Base-by-base conservation (phyloP, 805 yeast species). In the Candida hungchunana region DNA sequence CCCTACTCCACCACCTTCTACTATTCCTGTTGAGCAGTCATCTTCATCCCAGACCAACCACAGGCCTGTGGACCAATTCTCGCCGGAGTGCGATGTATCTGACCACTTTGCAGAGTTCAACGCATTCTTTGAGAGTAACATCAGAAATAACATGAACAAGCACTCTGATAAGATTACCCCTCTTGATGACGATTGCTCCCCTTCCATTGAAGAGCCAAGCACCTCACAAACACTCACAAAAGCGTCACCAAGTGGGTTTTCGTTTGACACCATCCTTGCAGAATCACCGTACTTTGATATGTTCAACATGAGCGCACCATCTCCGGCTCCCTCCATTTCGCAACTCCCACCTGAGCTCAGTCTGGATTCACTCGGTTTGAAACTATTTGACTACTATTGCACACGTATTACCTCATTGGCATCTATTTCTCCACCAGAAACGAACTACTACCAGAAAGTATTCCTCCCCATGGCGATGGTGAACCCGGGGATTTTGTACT, bases 401-500 rank as follows among this genome's bases (percentile, higher is more conserved):
- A 61, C 70, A 21, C 63, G 63, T 33, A 61, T 75, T 21, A 73
- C 77, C 0, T 59, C 66, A 7, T 61, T 67, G 13, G 64, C 75
- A 15, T 69, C 73, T 12, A 67, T 69, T 12, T 69, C 67, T 0
- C 75, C 79, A 0, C 60, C 63, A 26, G 64, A 64, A 26, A 62
- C 66, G 15, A 77, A 77, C 52, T 73, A 69, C 48, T 79, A 73
- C 43, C 50, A 66, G 11, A 69, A 69, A 23, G 69, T 71, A 28
- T 72, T 75, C 42, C 50, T 79, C 7, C 71, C 71, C 10, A 62
- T 77, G 62, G 82, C 84, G 0, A 55, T 63, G 29, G 56, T 54
- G 15, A 72, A 74, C 40, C 63, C 63, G 22, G 67, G 77, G 3
- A 69, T 77, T 4, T 51, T 78, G 19, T 66, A 69, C 42, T 67